Evolutionary conservation across 2,329 filamentous ascomycete genomes (phyloP), one percentile per base, ranked within the genome.

Genomic region (Penicillium sp.): DNA sequence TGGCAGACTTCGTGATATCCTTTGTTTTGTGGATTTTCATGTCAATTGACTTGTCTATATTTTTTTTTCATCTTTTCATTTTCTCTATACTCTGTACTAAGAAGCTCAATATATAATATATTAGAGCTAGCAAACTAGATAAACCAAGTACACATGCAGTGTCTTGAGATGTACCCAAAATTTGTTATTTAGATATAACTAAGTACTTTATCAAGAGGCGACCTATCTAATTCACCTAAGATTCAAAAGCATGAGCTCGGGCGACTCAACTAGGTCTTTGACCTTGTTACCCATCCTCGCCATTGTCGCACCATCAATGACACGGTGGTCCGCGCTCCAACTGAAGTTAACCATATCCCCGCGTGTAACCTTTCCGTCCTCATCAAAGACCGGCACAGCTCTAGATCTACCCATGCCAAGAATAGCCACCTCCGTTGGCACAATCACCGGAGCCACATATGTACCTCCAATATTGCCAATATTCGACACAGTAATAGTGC

Each of bases 401-500:
- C 88, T 89, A 73, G 92, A 86, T 65, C 89, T 86, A 6, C 94
- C 94, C 31, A 99, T 82, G 12, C 93, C 94, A 29, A 99, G 76
- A 70, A 99, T 99, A 9, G 91, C 92, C 10, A 97, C 90, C 77
- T 97, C 93, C 42, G 86, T 89, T 61, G 92, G 89, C 47, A 96
- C 91, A 66, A 99, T 91, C 49, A 99, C 90, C 1, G 94, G 94
- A 31, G 89, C 88, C 47, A 97, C 87, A 67, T 96, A 96, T 1
- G 90, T 94, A 29, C 94, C 94, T 54, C 94, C 94, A 45, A 99
- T 91, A 67, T 87, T 96, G 45, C 94, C 94, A 66, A 99, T 96
- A 73, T 99, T 99, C 67, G 92, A 96, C 49, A 99, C 86, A 0
- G 94, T 97, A 69, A 99, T 93, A 1, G 94, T 97, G 17, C 92